Conservation (phyloP, 805 yeast species). For the Yamadazyma ubonensis region DNA sequence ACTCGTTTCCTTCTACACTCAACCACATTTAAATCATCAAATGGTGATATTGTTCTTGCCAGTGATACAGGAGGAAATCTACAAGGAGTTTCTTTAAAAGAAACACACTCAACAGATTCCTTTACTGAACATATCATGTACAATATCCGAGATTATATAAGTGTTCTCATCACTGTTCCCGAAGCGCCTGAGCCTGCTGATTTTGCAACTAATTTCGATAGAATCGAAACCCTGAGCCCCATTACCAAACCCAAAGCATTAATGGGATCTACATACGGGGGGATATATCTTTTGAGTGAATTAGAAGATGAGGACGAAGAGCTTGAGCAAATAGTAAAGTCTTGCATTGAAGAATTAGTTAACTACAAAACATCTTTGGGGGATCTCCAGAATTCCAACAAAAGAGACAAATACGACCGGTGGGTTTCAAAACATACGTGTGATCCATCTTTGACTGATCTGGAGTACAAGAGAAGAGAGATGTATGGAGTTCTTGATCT, state of each 20-base stretch:
- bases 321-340: constrained; percentile 12
- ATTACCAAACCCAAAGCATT: constrained; percentile 13
- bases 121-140: no score
- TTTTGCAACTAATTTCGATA: constrained; percentile 12
- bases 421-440: constrained; percentile 14
- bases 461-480: constrained; percentile 12
- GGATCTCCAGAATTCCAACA: constrained; percentile 11
- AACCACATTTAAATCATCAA: neutral
- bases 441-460: no score
- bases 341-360: constrained; percentile 18
- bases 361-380: constrained; percentile 10
- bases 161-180: constrained; percentile 30
- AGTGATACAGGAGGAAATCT: constrained; percentile 35
- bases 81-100: constrained; percentile 9
- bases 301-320: constrained; percentile 16
- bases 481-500: constrained; percentile 19
- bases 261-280: constrained; percentile 32
- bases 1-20: constrained; percentile 9
- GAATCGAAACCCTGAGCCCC: neutral
- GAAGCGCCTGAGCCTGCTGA: constrained; percentile 3
- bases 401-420: constrained; percentile 12
- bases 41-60: constrained; percentile 11
- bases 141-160: constrained; percentile 20
- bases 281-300: constrained; percentile 19
- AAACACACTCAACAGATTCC: no score